phyloP scores from a whole-genome alignment of 331 rosid genomes.

The Pyracantha coccinea region DNA sequence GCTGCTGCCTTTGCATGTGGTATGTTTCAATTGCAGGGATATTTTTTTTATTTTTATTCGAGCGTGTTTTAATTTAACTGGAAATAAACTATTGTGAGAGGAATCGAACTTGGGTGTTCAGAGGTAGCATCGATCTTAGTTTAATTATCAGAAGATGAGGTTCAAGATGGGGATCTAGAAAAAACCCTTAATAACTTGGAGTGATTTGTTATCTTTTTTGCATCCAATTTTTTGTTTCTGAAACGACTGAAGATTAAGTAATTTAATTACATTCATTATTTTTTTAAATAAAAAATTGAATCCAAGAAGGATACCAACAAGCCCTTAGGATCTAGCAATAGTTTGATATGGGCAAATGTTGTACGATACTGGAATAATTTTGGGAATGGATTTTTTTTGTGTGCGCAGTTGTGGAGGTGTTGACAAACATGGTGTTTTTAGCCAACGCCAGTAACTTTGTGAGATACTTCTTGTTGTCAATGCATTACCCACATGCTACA shows the following conservation, averaged over 20 bases:
- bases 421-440: conserved; percentile 16
- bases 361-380: not conserved
- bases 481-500: conserved; percentile 26
- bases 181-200: not conserved
- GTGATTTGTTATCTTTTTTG: not conserved
- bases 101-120: too few species aligned
- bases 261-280: not conserved
- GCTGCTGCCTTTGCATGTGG: conserved; percentile 31
- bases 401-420: conserved; percentile 28
- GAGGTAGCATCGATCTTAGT: too few species aligned
- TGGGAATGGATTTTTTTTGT: not conserved
- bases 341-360: not conserved
- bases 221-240: not conserved
- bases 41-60: not conserved
- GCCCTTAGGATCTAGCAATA: not conserved
- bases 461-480: conserved; percentile 10
- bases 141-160: not conserved
- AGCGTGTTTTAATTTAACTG: not conserved
- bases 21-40: not conserved
- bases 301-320: not conserved
- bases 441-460: conserved; percentile 20
- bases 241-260: not conserved
- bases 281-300: too few species aligned
- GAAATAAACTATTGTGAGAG: too few species aligned
- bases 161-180: not conserved